A percentile compares a stretch with the other conserved stretches of the same genome.
Conservation (phyloP, 1,284 basidiomycete genomes). For the Microbotryomycetes sp. region DNA sequence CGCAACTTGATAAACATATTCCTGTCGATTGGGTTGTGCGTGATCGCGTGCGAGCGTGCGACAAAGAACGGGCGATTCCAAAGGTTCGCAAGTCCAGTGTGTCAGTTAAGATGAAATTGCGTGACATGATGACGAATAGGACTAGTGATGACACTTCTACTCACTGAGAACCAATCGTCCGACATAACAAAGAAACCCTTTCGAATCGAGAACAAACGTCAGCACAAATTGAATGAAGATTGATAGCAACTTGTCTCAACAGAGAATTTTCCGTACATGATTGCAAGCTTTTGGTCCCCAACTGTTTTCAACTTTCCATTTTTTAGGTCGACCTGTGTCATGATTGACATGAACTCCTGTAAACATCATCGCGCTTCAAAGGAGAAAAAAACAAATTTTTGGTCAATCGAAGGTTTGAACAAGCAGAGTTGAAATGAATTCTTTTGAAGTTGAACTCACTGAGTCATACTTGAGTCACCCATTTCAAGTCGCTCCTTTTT, state of each 20-base stretch:
- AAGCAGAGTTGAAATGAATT: neutral
- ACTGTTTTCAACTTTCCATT: slow-evolving; percentile 92
- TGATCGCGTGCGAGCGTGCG: neutral
- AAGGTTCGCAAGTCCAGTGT: too few relatives aligned
- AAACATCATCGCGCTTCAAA: slow-evolving; percentile 54
- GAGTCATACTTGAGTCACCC: slow-evolving; percentile 80
- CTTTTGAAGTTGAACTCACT: slow-evolving; percentile 40
- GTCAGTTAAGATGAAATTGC: too few relatives aligned
- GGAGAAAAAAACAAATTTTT: neutral
- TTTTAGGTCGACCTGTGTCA: slow-evolving; percentile 59
- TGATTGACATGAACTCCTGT: slow-evolving; percentile 81
- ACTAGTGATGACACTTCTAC: too few relatives aligned
- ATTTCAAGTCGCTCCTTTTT: slow-evolving; percentile 79
- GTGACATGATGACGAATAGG: too few relatives aligned
- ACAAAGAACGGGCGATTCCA: too few relatives aligned
- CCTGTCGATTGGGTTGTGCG: slow-evolving; percentile 24
- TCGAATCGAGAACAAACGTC: neutral
- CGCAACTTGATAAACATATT: slow-evolving; percentile 79
- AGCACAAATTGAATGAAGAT: neutral
- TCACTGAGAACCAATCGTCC: slow-evolving; percentile 63
- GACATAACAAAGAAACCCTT: slow-evolving; percentile 72
- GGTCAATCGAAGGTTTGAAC: too few relatives aligned
- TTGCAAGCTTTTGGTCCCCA: slow-evolving; percentile 76
- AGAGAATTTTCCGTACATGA: slow-evolving; percentile 44
- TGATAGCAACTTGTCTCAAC: too few relatives aligned